phyloP scores from a whole-genome alignment of 495 filamentous ascomycete genomes.

The Beverwykella pulmonaria region DNA sequence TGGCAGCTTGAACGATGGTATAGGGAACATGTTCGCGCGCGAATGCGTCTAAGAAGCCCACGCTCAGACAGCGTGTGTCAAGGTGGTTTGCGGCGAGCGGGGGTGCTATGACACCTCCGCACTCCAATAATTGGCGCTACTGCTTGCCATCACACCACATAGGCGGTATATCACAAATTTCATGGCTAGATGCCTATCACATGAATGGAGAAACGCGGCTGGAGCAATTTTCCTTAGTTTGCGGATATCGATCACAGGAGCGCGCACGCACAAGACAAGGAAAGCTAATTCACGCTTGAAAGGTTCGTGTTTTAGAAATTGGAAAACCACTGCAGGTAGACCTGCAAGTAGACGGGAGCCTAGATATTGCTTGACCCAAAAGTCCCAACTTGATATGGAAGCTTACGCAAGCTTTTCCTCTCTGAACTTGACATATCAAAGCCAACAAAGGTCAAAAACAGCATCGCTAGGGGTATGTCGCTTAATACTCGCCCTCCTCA shows the following conservation, averaged over 20 bases:
- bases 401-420: neutral
- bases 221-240: too few relatives aligned
- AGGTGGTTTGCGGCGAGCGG: neutral
- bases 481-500: slow-evolving; percentile 69
- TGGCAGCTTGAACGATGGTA: slow-evolving; percentile 34
- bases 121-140: neutral
- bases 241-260: too few relatives aligned
- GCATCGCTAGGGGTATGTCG: slow-evolving; percentile 28
- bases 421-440: neutral
- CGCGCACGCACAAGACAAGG: too few relatives aligned
- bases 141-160: neutral
- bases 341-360: neutral
- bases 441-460: slow-evolving; percentile 12
- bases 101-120: neutral
- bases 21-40: slow-evolving; percentile 20
- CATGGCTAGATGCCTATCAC: too few relatives aligned
- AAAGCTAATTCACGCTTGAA: too few relatives aligned
- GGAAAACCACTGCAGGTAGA: too few relatives aligned
- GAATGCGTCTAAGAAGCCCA: neutral
- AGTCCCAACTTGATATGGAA: neutral
- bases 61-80: neutral
- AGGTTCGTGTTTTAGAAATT: too few relatives aligned
- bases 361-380: neutral
- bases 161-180: too few relatives aligned
- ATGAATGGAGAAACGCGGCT: too few relatives aligned